Evolutionary conservation across 352 stramenopile species (phyloP).

Genomic region (Phytophthora ramorum): DNA sequence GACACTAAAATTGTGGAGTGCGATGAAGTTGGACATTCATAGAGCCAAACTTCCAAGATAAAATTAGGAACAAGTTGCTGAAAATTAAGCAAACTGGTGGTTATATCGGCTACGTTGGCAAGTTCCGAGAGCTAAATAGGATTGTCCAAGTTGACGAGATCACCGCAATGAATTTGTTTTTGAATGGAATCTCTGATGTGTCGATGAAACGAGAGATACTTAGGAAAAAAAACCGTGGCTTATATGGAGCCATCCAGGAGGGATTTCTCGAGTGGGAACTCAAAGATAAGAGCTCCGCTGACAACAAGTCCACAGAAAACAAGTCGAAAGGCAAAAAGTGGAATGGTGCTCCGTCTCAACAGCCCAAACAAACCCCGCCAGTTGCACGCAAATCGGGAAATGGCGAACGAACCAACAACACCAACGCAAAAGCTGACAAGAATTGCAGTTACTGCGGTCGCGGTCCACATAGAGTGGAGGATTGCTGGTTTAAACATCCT

Average conservation of each 20-base stretch:
- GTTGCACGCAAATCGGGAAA: no score
- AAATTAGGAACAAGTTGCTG: conserved; percentile 8
- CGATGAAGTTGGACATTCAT: conserved; percentile 16
- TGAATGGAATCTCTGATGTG: conserved; percentile 18
- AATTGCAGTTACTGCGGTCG: no score
- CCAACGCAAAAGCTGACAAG: no score
- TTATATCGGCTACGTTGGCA: conserved; percentile 19
- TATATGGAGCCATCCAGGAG: conserved; percentile 12
- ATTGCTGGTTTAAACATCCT: no score
- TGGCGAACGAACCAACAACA: no score
- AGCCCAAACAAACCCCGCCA: no score
- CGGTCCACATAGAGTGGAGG: no score
- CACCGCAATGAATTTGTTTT: conserved; percentile 23
- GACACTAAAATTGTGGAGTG: conserved; percentile 8
- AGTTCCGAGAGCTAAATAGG: conserved; percentile 21
- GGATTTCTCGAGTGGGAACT: conserved; percentile 19
- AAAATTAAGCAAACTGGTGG: conserved; percentile 18
- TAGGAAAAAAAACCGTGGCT: conserved; percentile 2
- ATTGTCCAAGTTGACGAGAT: conserved; percentile 11
- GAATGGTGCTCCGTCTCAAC: no score
- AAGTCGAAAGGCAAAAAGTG: no score
- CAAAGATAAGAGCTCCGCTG: no score
- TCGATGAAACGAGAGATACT: conserved; percentile 19
- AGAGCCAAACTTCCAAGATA: conserved; percentile 18
- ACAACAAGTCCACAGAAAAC: no score